Evolutionary conservation across 768 basidiomycete species (phyloP), one percentile per base, ranked within the genome.

Genomic region (Lepiota venenata): DNA sequence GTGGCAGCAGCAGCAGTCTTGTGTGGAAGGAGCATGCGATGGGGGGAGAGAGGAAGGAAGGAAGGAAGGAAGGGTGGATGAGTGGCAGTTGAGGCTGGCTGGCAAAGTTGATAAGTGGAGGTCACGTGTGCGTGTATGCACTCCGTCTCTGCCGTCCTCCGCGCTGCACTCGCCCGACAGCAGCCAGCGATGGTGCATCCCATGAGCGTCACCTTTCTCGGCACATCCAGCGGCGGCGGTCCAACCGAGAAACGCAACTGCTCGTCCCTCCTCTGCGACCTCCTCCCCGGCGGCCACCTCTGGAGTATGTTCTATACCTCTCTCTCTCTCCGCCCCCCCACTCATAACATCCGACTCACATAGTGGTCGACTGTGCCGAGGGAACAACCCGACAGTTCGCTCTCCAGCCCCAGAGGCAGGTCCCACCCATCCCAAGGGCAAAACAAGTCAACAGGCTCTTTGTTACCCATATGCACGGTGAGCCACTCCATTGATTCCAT

Each of bases 291-390:
- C 57, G 76, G 78, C 15, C 72, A 78, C 8, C 69, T 88, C 21
- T 91, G 88, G 87, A 85, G 89, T 90, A 67, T 62, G 80, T 60
- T 41, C 63, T 27, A 49, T 20, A 29, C 32, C 57, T 44, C 39
- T 53, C 44, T n/a, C 22, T 29, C 20, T 50, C 25, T 21, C 41
- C 40, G 36, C 27, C 4, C 32, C 52, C 53, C 52, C 46, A 54
- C 56, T 63, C 47, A 25, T 25, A 25, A 52, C 37, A 48, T 54
- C 56, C 47, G 56, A 56, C 57, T 50, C 22, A 9, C 32, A 32
- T 61, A 89, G 88, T 92, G 85, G 77, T 92, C 18, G 89, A 92
- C 65, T 90, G 89, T 68, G 90, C 87, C 12, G 88, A 91, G 68
- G 91, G 91, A 35, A 91, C 89, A 11, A 69, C 80, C 12, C 75